These are phyloP conservation scores for Forsythia viridissima DNA, from an alignment of 257 asterid species.

Conservation along the genomic window DNA sequence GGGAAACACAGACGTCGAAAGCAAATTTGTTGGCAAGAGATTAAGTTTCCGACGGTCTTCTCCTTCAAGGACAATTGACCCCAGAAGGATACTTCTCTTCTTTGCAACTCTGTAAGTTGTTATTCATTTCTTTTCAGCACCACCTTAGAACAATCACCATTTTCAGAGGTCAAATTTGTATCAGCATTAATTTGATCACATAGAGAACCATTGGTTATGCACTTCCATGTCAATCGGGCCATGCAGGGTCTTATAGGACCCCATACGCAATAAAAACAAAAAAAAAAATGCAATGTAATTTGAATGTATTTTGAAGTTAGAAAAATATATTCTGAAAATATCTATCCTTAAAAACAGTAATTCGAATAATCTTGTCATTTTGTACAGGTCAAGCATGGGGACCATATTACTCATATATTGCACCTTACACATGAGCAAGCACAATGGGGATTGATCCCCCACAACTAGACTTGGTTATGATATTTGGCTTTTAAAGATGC, in stretches of 20 bases:
- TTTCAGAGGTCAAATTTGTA: background rate
- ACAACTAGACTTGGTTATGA: background rate
- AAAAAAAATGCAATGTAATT: no score
- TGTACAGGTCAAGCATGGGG: conserved; percentile 31
- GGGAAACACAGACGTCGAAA: conserved; percentile 36
- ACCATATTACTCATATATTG: conserved; percentile 27
- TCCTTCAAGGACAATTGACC: conserved; percentile 41
- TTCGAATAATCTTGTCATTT: background rate
- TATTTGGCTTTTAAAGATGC: background rate
- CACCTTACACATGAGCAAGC: conserved; percentile 14
- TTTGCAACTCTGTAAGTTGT: conserved; percentile 77
- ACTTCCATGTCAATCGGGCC: no score
- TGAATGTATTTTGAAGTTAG: no score
- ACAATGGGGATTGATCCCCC: conserved; percentile 9
- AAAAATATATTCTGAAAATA: no score
- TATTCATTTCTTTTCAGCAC: background rate
- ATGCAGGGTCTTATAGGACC: no score
- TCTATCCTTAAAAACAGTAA: no score
- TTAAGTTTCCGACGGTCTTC: conserved; percentile 64
- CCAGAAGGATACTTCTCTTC: conserved; percentile 71
- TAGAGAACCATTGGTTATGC: no score
- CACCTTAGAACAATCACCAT: background rate
- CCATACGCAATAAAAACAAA: no score
- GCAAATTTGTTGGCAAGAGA: conserved; percentile 38
- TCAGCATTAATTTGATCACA: background rate